These are phyloP conservation scores for Piper betle DNA, from an alignment of 164 flowering plant species.

Conservation along the genomic window DNA sequence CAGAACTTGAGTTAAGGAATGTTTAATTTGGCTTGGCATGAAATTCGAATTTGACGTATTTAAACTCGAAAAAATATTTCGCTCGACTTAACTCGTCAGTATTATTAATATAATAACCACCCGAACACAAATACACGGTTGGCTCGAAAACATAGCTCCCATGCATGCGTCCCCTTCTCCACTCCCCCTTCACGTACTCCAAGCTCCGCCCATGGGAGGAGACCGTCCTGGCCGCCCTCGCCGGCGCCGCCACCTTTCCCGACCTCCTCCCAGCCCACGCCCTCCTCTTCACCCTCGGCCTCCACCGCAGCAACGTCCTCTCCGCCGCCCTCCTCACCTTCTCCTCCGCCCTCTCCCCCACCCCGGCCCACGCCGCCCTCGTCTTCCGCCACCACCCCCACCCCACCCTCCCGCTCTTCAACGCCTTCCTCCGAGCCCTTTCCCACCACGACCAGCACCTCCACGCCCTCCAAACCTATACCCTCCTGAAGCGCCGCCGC, in stretches of 20 bases:
- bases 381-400: slow-evolving; percentile 10
- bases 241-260: too few species aligned
- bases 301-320: slow-evolving; percentile 15
- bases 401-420: slow-evolving; percentile 11
- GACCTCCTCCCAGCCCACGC: slow-evolving; percentile 11
- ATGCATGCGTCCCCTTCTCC: not conserved
- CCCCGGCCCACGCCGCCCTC: slow-evolving; percentile 10
- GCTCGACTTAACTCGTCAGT: too few species aligned
- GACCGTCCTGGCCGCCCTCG: too few species aligned
- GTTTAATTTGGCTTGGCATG: too few species aligned
- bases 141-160: too few species aligned
- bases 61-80: too few species aligned
- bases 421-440: slow-evolving; percentile 14
- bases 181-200: not conserved
- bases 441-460: slow-evolving; percentile 8
- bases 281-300: slow-evolving; percentile 6
- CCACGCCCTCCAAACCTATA: slow-evolving; percentile 7
- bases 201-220: not conserved
- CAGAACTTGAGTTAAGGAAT: too few species aligned
- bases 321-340: slow-evolving; percentile 8
- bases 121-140: too few species aligned
- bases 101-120: too few species aligned
- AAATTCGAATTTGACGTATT: too few species aligned
- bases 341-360: slow-evolving; percentile 8
- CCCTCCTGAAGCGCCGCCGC: slow-evolving; percentile 6